Percentiles rank a stretch among this genome's conserved stretches.
Conservation (phyloP, 2,329 filamentous ascomycete species). For the Penicillium psychrosexuale region DNA sequence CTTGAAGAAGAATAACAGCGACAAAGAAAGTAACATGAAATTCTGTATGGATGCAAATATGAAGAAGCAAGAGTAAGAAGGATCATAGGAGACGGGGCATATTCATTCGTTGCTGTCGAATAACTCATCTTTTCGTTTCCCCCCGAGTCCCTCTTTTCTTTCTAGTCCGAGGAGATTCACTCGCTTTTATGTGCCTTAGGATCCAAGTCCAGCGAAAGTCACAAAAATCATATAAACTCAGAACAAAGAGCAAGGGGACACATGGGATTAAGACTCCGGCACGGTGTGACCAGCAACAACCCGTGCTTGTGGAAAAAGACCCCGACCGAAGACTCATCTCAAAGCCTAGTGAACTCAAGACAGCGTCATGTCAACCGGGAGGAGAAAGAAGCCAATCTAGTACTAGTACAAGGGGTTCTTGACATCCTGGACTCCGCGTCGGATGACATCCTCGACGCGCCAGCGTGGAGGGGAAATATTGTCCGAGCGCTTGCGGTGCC, state of each 20-base stretch:
- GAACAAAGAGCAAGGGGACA: conserved; percentile 4
- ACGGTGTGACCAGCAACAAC: conserved; percentile 38
- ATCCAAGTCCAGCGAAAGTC: conserved; percentile 15
- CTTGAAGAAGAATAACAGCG: conserved; percentile 14
- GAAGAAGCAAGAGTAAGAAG: conserved; percentile 7
- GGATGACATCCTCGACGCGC: conserved; percentile 71
- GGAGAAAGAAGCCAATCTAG: conserved; percentile 42
- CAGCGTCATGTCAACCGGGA: conserved; percentile 14
- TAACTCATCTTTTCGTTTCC: conserved; percentile 23
- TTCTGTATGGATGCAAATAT: conserved; percentile 14
- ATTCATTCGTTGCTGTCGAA: conserved; percentile 29
- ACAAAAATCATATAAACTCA: conserved; percentile 9
- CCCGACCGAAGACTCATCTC: conserved; percentile 12
- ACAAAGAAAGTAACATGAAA: conserved; percentile 17
- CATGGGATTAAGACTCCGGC: conserved; percentile 18
- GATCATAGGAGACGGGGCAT: conserved; percentile 22
- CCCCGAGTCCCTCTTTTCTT: conserved; percentile 3
- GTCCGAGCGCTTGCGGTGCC: conserved; percentile 52
- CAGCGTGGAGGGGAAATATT: conserved; percentile 69
- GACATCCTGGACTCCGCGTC: conserved; percentile 69
- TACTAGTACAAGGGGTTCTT: conserved; percentile 69
- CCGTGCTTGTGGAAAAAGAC: conserved; percentile 21
- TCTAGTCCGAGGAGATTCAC: neutral
- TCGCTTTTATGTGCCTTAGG: conserved; percentile 11
- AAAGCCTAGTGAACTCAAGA: conserved; percentile 13